Evolutionary conservation across 192 early-diverging fungal genomes (phyloP).

Genomic region (Phlyctochytrium arcticum): DNA sequence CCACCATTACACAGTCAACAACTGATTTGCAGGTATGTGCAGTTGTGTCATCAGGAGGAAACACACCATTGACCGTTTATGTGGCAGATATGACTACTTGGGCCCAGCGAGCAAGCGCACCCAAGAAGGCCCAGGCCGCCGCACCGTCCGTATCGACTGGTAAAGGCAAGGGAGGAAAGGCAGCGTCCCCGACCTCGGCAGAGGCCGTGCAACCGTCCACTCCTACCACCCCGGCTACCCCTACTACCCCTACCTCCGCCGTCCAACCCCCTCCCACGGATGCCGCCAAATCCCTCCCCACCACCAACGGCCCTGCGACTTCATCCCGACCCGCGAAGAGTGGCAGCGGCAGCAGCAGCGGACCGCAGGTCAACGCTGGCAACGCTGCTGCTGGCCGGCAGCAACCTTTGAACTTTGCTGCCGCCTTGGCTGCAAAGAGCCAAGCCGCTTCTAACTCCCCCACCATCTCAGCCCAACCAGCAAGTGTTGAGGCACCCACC

Average conservation of each 20-base stretch:
- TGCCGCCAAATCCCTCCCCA: too few relatives aligned
- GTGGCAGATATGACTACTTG: neutral
- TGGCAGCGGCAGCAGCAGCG: too few relatives aligned
- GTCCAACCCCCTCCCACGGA: neutral
- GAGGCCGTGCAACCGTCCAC: too few relatives aligned
- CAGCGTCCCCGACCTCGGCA: neutral
- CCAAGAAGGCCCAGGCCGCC: neutral
- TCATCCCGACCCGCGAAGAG: too few relatives aligned
- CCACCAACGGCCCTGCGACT: neutral
- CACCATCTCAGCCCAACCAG: too few relatives aligned
- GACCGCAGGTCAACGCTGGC: too few relatives aligned
- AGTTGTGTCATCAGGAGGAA: too few relatives aligned
- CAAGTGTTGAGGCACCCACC: neutral
- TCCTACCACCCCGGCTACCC: neutral
- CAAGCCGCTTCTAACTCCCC: too few relatives aligned
- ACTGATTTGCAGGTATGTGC: too few relatives aligned
- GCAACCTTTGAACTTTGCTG: neutral
- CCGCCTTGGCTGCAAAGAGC: neutral
- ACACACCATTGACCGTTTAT: too few relatives aligned
- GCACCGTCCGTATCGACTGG: neutral
- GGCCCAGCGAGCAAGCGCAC: slow-evolving; percentile 11
- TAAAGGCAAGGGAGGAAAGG: neutral
- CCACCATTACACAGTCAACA: too few relatives aligned
- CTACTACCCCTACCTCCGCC: neutral
- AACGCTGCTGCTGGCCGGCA: too few relatives aligned